These are phyloP conservation scores for Scedosporium dehoogii DNA, from an alignment of 2,329 filamentous ascomycete genomes.

Conservation along the genomic window DNA sequence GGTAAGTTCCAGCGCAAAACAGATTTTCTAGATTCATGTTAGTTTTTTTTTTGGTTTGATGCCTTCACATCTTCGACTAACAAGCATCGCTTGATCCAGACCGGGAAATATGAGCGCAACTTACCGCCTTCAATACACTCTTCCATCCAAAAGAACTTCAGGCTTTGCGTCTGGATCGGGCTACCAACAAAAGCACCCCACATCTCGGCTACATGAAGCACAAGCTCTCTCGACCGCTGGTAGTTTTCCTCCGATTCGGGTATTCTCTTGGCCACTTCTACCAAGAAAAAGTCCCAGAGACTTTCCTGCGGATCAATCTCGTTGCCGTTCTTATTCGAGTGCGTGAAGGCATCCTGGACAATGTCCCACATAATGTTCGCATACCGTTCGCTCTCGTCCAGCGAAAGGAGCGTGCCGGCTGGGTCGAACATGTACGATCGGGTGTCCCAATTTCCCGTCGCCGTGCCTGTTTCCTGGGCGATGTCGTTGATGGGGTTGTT, in stretches of 20 bases:
- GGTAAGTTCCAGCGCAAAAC: conserved; percentile 50
- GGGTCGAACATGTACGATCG: conserved; percentile 46
- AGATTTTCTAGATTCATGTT: conserved; percentile 37
- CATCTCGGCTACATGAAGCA: conserved; percentile 47
- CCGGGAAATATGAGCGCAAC: conserved; percentile 10
- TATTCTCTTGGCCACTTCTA: conserved; percentile 34
- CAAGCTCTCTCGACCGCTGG: conserved; percentile 28
- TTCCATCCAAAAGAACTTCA: conserved; percentile 71
- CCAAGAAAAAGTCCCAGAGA: conserved; percentile 42
- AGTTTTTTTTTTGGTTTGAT: conserved; percentile 1
- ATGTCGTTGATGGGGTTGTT: conserved; percentile 62
- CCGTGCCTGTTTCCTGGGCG: conserved; percentile 49
- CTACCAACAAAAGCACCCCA: conserved; percentile 67
- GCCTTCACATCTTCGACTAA: not conserved
- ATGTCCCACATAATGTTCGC: conserved; percentile 56
- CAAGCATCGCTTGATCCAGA: not conserved
- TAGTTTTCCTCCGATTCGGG: conserved; percentile 30
- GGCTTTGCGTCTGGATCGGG: conserved; percentile 52
- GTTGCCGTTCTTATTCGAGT: conserved; percentile 48
- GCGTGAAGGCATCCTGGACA: conserved; percentile 55
- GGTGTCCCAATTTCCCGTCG: conserved; percentile 36
- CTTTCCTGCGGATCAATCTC: conserved; percentile 37
- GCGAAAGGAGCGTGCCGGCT: conserved; percentile 39
- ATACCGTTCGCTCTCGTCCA: conserved; percentile 33
- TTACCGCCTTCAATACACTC: conserved; percentile 64